A percentile compares a stretch with the other conserved stretches of the same genome.
Evolutionary conservation across 1,284 basidiomycete genomes (phyloP).

Genomic region (Ceratobasidium theobromae): DNA sequence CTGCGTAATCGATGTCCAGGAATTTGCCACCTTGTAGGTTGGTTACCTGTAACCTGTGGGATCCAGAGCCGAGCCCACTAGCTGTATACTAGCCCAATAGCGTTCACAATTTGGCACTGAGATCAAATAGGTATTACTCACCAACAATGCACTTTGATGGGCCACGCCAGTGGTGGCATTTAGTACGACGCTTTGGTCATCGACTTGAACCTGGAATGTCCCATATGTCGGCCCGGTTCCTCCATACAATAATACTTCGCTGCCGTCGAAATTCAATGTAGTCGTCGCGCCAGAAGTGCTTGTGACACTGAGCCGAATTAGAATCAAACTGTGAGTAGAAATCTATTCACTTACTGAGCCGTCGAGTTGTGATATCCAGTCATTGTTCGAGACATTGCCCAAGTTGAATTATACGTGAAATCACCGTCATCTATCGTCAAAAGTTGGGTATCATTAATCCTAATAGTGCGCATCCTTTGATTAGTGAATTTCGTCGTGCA

Average conservation of each 20-base stretch:
- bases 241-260: constrained; percentile 1
- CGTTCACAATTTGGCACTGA: background rate
- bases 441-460: background rate
- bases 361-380: background rate
- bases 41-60: background rate
- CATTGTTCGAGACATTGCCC: background rate
- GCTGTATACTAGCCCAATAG: background rate
- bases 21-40: background rate
- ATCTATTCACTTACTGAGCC: background rate
- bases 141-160: background rate
- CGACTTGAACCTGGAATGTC: background rate
- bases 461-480: constrained; percentile 3
- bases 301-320: background rate
- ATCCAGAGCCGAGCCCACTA: background rate
- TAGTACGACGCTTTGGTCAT: background rate
- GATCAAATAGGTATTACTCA: background rate
- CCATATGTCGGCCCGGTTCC: background rate
- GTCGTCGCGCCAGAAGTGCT: background rate
- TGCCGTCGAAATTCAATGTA: constrained; percentile 1
- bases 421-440: background rate
- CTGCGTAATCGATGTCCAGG: background rate
- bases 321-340: background rate
- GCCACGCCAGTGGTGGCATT: background rate
- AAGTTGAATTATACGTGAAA: background rate
- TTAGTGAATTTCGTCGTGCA: background rate